Evolutionary conservation across 495 filamentous ascomycete species (phyloP).

Genomic region (Penicillium steckii): DNA sequence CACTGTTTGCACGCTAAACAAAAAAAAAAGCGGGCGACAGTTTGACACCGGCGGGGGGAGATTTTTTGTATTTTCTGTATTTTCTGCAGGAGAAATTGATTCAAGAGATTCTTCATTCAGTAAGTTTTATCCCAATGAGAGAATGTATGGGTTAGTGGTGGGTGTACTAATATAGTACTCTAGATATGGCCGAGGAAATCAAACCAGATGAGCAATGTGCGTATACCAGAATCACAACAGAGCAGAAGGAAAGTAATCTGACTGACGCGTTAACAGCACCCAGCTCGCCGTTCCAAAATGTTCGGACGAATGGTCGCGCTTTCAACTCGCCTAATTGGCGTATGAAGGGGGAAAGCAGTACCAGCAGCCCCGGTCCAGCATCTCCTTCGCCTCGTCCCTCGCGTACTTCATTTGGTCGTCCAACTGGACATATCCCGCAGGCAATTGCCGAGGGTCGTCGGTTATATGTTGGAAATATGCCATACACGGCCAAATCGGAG

Average conservation of each 20-base stretch:
- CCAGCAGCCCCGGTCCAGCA: constrained; percentile 18
- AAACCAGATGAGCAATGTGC: constrained; percentile 38
- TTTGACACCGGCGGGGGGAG: not conserved
- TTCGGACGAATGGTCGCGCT: constrained; percentile 43
- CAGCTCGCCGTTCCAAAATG: constrained; percentile 36
- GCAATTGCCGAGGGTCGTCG: constrained; percentile 43
- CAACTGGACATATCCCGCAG: constrained; percentile 37
- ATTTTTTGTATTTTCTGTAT: not conserved
- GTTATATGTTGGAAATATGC: constrained; percentile 68
- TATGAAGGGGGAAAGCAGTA: constrained; percentile 37
- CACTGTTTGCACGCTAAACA: constrained; percentile 30
- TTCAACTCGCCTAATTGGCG: constrained; percentile 51
- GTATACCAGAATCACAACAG: constrained; percentile 12
- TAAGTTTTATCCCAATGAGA: too few species aligned
- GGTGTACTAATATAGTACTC: constrained; percentile 21
- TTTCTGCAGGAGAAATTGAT: not conserved
- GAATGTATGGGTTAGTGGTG: too few species aligned
- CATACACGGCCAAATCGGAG: constrained; percentile 59
- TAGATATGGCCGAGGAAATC: constrained; percentile 29
- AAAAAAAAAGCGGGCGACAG: constrained; percentile 21
- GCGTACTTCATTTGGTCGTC: constrained; percentile 35
- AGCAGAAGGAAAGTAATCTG: not conserved
- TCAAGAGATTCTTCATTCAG: too few species aligned
- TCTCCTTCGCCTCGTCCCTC: constrained; percentile 34
- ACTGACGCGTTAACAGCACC: constrained; percentile 32